phyloP scores from a whole-genome alignment of 2,329 filamentous ascomycete species.

The Cordyceps farinosa region DNA sequence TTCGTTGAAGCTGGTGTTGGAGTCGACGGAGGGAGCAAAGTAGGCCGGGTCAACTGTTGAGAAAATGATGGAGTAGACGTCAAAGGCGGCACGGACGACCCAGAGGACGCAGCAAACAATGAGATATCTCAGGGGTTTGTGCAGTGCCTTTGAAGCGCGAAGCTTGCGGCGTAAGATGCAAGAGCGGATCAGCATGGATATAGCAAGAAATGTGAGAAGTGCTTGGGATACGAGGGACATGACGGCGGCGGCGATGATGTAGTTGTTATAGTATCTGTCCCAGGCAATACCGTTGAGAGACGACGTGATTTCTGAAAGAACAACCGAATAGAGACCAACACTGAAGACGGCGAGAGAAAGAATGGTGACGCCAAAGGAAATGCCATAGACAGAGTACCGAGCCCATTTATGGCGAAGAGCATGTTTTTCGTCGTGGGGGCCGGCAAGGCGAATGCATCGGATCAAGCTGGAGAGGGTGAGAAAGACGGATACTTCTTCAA shows the following conservation, averaged over 20 bases:
- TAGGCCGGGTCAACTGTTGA: not conserved
- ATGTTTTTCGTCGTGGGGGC: not conserved
- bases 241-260: not conserved
- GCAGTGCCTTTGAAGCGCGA: not conserved
- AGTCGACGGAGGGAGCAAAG: not conserved
- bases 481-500: slow-evolving; percentile 16
- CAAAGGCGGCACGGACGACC: slow-evolving; percentile 25
- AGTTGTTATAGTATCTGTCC: not conserved
- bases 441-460: slow-evolving; percentile 14
- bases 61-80: slow-evolving; percentile 26
- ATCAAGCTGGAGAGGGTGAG: slow-evolving; percentile 20
- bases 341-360: slow-evolving; percentile 16
- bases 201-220: not conserved
- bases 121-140: slow-evolving; percentile 22
- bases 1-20: slow-evolving; percentile 17
- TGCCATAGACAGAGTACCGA: slow-evolving; percentile 6
- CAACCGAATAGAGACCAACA: slow-evolving; percentile 1
- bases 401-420: not conserved
- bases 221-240: not conserved
- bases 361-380: slow-evolving; percentile 7
- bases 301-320: not conserved
- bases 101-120: slow-evolving; percentile 25
- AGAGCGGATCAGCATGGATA: slow-evolving; percentile 16
- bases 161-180: slow-evolving; percentile 13
- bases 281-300: not conserved